Evolutionary conservation across 192 early-diverging fungal genomes (phyloP), one percentile per base, ranked within the genome.

Genomic region (Coemansia sp.): DNA sequence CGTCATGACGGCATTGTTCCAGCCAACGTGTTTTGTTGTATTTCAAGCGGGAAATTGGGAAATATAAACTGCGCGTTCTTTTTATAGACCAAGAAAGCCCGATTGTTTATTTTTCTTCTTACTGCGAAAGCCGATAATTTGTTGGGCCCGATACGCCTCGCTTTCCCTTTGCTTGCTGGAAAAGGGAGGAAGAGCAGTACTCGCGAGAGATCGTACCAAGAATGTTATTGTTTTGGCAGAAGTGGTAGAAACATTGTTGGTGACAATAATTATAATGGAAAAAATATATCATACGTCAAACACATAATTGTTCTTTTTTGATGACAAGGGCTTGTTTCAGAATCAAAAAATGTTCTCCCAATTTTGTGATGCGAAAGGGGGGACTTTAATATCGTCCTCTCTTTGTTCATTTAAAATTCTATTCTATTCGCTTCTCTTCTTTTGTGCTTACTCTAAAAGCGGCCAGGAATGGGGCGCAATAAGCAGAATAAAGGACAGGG

Each of bases 401-500:
- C 20, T 46, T 51, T 26, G 8, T 25, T 51, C 48, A 9, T 51
- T 26, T 3, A 10, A 23, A 25, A 4, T 26, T 26, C 7, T 51
- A 10, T 26, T 26, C 16, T 13, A 40, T 15, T 40, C 39, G 3
- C 16, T 51, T 26, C 23, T 8, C 25, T 26, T 16, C 12, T 26
- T 7, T 51, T 25, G 8, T 4, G 21, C 25, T 13, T 51, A 51
- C 21, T 23, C 20, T 26, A 23, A 51, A 26, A 4, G 26, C 7
- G 9, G 25, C 48, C 10, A 0, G 48, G 26, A 51, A 51, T 51
- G 48, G 48, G 48, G 48, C 48, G 58, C 58, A 59, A 63, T 20
- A 46, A 46, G 43, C 63, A 58, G 26, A 34, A 23, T 51, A 51
- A 42, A 28, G 45, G 43, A 26, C 37, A 51, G 25, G 72, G 75